Conservation (phyloP, 2,329 filamentous ascomycete genomes). For the Colletotrichum musicola region DNA sequence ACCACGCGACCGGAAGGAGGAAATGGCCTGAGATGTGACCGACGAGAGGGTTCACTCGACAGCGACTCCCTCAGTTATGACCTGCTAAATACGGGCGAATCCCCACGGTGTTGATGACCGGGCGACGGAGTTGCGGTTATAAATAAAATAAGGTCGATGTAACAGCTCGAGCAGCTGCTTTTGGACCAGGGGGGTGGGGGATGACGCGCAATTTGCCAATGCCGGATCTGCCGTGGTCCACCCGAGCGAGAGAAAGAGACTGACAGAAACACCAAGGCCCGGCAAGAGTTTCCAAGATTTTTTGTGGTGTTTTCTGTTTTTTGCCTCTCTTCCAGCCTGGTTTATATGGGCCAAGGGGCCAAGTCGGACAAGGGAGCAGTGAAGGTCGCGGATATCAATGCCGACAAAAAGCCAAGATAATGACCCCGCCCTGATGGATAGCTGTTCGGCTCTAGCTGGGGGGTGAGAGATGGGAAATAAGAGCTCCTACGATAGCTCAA, state of each 20-base stretch:
- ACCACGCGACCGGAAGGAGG: background rate
- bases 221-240: slow-evolving; percentile 28
- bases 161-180: background rate
- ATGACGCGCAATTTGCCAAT: slow-evolving; percentile 26
- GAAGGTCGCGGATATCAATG: slow-evolving; percentile 25
- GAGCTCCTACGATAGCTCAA: background rate
- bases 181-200: background rate
- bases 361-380: too few species aligned
- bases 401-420: slow-evolving; percentile 27
- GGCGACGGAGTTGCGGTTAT: slow-evolving; percentile 15
- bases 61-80: slow-evolving; percentile 1
- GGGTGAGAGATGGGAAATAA: background rate
- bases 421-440: slow-evolving; percentile 6
- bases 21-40: background rate
- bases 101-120: slow-evolving; percentile 14
- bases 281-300: slow-evolving; percentile 20
- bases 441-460: background rate
- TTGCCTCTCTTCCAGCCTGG: slow-evolving; percentile 22
- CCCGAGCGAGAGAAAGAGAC: too few species aligned
- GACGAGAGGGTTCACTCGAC: background rate
- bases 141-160: slow-evolving; percentile 20
- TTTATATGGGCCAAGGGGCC: slow-evolving; percentile 32
- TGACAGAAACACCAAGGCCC: background rate
- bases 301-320: too few species aligned
- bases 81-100: background rate